Percentiles rank a stretch among this genome's conserved stretches.
Conservation (phyloP, 139 green algal genomes). For the Micromonas commoda region DNA sequence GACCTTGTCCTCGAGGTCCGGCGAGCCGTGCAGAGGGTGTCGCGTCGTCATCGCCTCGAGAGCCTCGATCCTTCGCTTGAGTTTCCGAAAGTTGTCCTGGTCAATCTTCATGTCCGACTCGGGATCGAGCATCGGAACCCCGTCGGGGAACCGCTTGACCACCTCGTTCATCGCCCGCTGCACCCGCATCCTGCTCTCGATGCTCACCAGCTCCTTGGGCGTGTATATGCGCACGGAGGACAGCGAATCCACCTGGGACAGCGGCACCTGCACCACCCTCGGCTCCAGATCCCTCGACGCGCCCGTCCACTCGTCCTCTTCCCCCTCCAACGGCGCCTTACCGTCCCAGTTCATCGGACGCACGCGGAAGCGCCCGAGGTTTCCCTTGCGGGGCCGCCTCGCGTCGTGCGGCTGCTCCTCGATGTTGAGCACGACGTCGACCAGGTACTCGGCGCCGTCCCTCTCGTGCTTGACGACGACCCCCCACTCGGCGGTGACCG, state of each 20-base stretch:
- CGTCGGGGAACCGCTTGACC: conserved; percentile 37
- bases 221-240: conserved; percentile 59
- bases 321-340: not conserved
- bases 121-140: conserved; percentile 39
- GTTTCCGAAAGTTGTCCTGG: not conserved
- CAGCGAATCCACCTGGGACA: conserved; percentile 47
- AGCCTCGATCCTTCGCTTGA: not conserved
- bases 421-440: conserved; percentile 2
- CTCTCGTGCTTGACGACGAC: conserved; percentile 12
- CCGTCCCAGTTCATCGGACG: not conserved
- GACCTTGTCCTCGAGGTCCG: not conserved
- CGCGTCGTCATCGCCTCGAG: not conserved
- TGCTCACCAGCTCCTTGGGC: conserved; percentile 56
- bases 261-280: conserved; percentile 18
- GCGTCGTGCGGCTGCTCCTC: too few relatives aligned
- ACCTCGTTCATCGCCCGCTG: not conserved
- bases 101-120: conserved; percentile 35
- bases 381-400: too few relatives aligned
- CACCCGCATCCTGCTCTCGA: conserved; percentile 38
- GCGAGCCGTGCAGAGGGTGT: not conserved
- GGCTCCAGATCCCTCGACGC: not conserved
- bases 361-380: too few relatives aligned
- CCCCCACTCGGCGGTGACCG: conserved; percentile 22
- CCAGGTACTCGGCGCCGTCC: conserved; percentile 4
- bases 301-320: not conserved